Base-by-base conservation (phyloP, 441 rosid species). In the Monsonia emarginata region DNA sequence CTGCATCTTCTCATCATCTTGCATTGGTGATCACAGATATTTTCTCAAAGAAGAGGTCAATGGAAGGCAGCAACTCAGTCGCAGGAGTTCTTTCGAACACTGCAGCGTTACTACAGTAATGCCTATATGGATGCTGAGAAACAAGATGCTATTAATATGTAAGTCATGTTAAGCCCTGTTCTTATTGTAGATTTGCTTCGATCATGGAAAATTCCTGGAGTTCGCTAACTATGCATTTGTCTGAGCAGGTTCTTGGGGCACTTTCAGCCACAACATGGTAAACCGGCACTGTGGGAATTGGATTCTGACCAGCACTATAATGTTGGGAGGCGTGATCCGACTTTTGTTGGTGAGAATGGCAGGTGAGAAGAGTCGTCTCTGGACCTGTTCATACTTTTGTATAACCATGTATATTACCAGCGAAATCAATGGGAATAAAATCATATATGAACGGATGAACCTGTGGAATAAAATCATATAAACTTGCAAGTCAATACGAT, bases 61-160 rank as follows among this genome's bases (percentile, higher is more conserved):
- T 95, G 98, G 99, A 91, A 74, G 81, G 98, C 99, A 25, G 97
- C 99, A 70, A 90, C 96, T 36, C 99, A 95, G 83, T 95, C 99
- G 61, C 99, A 95, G 81, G 99, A 95, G 78, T 90, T 95, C 78
- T 88, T 95, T 75, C 85, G 99, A 80, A 91, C 97, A 71, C 91
- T 95, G 73, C 99, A 91, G 72, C 93, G 99, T 32, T 90, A 91
- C 72, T 90, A 91, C 73, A 95, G 87, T 82, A 95, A 95, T 62
- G 96, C 98, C 28, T 95, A 95, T 77, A 83, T 95, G 89, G 99
- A 95, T 79, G 91, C 88, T 2, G 93, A 88, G 76, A 95, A 95
- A 76, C 99, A 95, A 83, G 91, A 91, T 75, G 99, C 99, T 44
- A 91, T 95, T 62, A 89, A 91, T 78, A 66, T 91, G 99, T 95